Percentiles rank a stretch among this genome's conserved stretches.
These are phyloP conservation scores for Aspergillus thermomutatus DNA, from an alignment of 2,329 filamentous ascomycete genomes.

Conservation along the genomic window DNA sequence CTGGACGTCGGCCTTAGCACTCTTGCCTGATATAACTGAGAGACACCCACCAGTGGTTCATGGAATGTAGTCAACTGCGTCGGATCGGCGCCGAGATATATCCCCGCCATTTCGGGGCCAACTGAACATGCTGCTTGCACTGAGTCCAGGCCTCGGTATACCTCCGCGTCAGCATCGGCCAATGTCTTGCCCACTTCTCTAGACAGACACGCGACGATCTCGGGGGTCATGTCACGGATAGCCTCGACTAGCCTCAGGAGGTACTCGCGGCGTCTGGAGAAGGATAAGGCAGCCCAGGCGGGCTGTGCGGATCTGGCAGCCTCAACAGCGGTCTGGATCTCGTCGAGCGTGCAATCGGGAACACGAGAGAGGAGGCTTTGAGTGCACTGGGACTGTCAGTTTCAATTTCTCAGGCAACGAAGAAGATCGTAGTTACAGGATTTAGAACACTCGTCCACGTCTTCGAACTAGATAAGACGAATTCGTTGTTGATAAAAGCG, in stretches of 20 bases:
- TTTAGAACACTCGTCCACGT: constrained; percentile 22
- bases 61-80: constrained; percentile 20
- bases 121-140: constrained; percentile 25
- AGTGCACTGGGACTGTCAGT: constrained; percentile 9
- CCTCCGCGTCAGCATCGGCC: constrained; percentile 23
- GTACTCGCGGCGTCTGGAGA: constrained; percentile 16
- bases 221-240: constrained; percentile 15
- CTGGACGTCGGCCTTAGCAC: constrained; percentile 35
- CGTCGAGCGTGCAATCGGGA: constrained; percentile 17
- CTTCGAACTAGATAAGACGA: constrained; percentile 19
- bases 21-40: background rate
- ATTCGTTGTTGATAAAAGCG: constrained; percentile 22
- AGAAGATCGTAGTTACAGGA: constrained; percentile 12
- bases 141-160: constrained; percentile 24
- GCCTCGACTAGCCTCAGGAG: constrained; percentile 17
- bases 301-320: constrained; percentile 20
- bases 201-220: constrained; percentile 14
- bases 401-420: too few relatives aligned
- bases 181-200: constrained; percentile 25
- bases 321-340: constrained; percentile 21
- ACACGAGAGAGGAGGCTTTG: constrained; percentile 21
- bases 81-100: constrained; percentile 19
- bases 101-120: constrained; percentile 23
- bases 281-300: constrained; percentile 17
- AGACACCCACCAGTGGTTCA: constrained; percentile 16